Base-by-base conservation (phyloP, 768 basidiomycete genomes). In the Dioszegia aurantiaca region DNA sequence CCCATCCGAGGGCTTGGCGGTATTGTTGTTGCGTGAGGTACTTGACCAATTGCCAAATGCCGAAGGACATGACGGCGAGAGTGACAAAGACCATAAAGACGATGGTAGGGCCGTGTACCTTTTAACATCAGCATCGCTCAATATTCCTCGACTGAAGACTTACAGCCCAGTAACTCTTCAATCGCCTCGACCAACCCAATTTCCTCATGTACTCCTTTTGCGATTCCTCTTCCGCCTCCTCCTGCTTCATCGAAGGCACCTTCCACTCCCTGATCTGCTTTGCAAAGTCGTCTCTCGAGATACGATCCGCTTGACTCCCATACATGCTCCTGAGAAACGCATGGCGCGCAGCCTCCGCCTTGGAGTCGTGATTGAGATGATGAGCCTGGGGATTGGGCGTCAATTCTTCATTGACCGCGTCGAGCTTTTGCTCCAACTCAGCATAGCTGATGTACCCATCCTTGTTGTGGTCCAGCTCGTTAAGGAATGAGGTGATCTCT, bases 201-300 rank as follows among this genome's bases (percentile, higher is more conserved):
- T 11, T 21, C 3, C 58, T 26, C 48, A 65, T 59, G 31, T 65
- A 65, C 30, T 55, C 60, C 39, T 48, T 37, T 26, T 65, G 56
- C n/a, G 17, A 27, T 26, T 62, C 58, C 48, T 62, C 57, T 21
- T 56, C 53, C 14, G 47, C 52, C 42, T 27, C n/a, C 4, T 58
- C 60, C 33, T 65, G 64, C 42, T 56, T 62, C 61, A 62, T 62
- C 27, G 52, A 56, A 14, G 64, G 64, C 26, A 65, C 55, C 4
- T 55, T 52, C 64, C 64, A 65, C 37, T 26, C 42, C 40, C 41
- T 56, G n/a, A 65, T 39, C 4, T 57, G 24, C 9, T 24, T 41
- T 8, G 37, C 49, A 23, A 65, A 56, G 2, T 59, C 54, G 1
- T 55, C 55, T 37, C 64, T 44, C 27, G 58, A 28, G 17, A 56